Evolutionary conservation across 495 filamentous ascomycete species (phyloP), one percentile per base, ranked within the genome.

Genomic region (Neurospora cerealis): DNA sequence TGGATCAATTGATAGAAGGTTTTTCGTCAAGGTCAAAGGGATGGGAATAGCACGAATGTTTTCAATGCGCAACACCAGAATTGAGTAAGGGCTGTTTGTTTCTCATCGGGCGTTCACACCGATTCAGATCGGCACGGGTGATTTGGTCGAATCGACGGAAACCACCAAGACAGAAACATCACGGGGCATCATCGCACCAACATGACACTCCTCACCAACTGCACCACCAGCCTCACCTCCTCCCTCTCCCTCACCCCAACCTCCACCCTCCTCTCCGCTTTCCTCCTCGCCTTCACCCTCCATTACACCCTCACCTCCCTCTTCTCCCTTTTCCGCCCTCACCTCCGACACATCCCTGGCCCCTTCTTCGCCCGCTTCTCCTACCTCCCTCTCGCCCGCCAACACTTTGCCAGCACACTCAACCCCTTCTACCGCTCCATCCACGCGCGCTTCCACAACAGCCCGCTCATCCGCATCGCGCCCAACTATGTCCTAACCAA

Each of bases 401-500:
- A 71, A 36, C 7, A 62, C 46, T 38, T 69, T 46, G 37, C 66
- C 32, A 37, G 71, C 34, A 37, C 71, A 9, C 72, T 42, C 62
- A 42, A 73, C 6, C 36, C 38, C 28, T n/a, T 70, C 17, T 69
- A 76, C 69, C 73, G 62, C 15, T 69, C 39, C 69, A 66, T 77
- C 44, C 72, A 72, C 40, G 37, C 69, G 19, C 37, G 44, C 38
- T 77, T 69, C 28, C 7, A 19, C 28, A 40, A 75, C 24, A 72
- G 73, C 17, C 71, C 77, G 11, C 54, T 83, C 4, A 80, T 80
- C 34, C 79, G 83, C 6, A 77, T 83, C 44, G 80, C 74, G 13
- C 82, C 81, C n/a, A 73, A 78, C 19, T 71, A 78, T 24, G 78
- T 85, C 7, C 70, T 85, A 7, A 84, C 83, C 13, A 70, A 74